A percentile compares a stretch with the other conserved stretches of the same genome.
Conservation (phyloP, 176 grass and related monocot species). For the Aegilops umbellulata region DNA sequence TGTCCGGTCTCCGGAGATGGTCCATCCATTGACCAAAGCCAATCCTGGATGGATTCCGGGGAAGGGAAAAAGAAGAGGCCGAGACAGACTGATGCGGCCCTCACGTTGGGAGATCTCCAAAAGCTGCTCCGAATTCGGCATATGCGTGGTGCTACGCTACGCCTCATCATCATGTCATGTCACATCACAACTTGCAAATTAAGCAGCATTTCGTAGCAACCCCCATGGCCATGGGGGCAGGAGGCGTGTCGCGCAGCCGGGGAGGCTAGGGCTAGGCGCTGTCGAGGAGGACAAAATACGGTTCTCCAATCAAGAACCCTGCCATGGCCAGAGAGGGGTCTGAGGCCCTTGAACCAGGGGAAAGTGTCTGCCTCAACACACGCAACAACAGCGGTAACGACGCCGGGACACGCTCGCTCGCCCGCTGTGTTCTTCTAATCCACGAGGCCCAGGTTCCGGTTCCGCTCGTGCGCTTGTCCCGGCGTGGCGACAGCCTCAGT, state of each 20-base stretch:
- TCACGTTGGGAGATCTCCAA: constrained; percentile 8
- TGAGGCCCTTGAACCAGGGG: constrained; percentile 32
- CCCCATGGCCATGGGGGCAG: not conserved
- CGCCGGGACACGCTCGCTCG: not conserved
- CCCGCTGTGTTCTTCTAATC: not conserved
- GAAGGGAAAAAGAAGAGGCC: not conserved
- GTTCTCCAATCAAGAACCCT: constrained; percentile 20
- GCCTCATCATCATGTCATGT: constrained; percentile 7
- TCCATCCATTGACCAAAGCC: too few relatives aligned
- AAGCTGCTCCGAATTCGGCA: constrained; percentile 12
- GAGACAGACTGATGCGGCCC: not conserved
- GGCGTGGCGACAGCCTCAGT: constrained; percentile 35
- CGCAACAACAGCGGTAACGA: constrained; percentile 11
- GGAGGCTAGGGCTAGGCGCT: not conserved
- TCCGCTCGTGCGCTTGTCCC: constrained; percentile 35
- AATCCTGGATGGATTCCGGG: not conserved
- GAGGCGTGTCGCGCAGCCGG: not conserved
- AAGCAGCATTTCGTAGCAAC: not conserved
- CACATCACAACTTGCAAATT: not conserved
- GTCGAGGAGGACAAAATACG: not conserved
- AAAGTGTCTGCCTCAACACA: constrained; percentile 6
- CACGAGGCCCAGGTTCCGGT: constrained; percentile 25
- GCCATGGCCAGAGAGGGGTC: not conserved
- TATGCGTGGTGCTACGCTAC: not conserved
- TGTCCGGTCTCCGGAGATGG: too few relatives aligned